Evolutionary conservation across 345 rosid species (phyloP), one percentile per base, ranked within the genome.

Genomic region (Rhodamnia argentea): DNA sequence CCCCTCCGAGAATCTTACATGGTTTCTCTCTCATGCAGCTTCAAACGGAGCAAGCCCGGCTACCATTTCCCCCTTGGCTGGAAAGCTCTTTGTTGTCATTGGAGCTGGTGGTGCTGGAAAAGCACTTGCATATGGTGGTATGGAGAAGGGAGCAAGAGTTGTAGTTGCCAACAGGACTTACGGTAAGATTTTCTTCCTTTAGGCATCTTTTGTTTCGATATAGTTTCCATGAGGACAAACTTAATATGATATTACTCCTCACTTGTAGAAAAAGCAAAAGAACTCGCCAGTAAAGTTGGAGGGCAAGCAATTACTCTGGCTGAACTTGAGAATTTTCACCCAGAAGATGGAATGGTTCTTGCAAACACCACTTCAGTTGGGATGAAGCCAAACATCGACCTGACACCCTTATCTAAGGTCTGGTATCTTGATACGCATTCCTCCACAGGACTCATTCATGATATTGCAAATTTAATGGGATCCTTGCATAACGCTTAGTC

Each of bases 91-190:
- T 88, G 94, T 93, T 32, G 92, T 93, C 75, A 87, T 94, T 85
- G 96, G 96, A 85, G 96, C 95, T 52, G 95, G 96, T 86, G 96
- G 94, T 56, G 93, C 95, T 59, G 96, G 95, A 55, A 93, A 93
- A 86, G 96, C 94, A 56, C 93, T 94, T 86, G 93, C 96, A 84
- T 93, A 91, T 84, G 93, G 93, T 87, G 95, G 87, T 60, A 86
- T 93, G 24, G 90, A 91, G 89, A 94, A 92, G 88, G 94, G 95
- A 76, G 95, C 95, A 20, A 89, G 94, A 87, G 94, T 93, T 15
- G 93, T 92, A 29, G 92, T 93, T 85, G 96, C 92, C 76, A 92
- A 92, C 83, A 90, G 93, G 54, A 90, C 94, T 52, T 92, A 87
- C 29, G 92, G 96, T 92, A 86, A 88, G 91, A 56, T 58, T 32